These are phyloP conservation scores for Cutaneotrichosporon arboriforme DNA, from an alignment of 1,284 basidiomycete genomes.

Conservation along the genomic window DNA sequence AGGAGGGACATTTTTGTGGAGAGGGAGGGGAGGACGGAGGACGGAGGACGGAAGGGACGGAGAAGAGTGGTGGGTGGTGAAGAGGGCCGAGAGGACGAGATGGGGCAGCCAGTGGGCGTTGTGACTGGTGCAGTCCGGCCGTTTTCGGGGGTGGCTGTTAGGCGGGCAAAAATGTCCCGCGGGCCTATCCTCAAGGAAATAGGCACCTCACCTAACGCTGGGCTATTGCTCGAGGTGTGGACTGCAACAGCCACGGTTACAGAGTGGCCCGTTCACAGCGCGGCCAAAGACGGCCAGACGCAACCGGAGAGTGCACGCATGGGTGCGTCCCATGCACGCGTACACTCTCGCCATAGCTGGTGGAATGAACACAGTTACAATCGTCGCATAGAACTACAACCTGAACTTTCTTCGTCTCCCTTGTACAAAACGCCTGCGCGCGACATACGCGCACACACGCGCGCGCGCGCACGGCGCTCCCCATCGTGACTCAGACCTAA, in stretches of 20 bases:
- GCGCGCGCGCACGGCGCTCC: not conserved
- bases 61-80: not conserved
- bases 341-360: too few species aligned
- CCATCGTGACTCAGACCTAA: constrained; percentile 34
- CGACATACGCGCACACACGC: too few species aligned
- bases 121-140: not conserved
- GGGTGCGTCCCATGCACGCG: too few species aligned
- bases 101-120: too few species aligned
- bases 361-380: too few species aligned
- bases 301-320: not conserved
- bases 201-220: not conserved
- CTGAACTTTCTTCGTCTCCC: not conserved
- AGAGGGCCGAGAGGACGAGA: not conserved
- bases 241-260: too few species aligned
- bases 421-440: constrained; percentile 1
- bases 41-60: not conserved
- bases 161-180: not conserved
- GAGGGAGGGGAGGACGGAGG: constrained; percentile 6
- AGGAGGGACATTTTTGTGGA: constrained; percentile 41
- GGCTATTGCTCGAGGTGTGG: too few species aligned
- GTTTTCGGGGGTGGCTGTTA: constrained; percentile 4
- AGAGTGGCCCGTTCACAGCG: too few species aligned
- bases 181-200: not conserved
- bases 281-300: not conserved
- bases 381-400: too few species aligned